These are phyloP conservation scores for Chrysanthemum seticuspe DNA, from an alignment of 129 eudicot genomes.

Conservation along the genomic window DNA sequence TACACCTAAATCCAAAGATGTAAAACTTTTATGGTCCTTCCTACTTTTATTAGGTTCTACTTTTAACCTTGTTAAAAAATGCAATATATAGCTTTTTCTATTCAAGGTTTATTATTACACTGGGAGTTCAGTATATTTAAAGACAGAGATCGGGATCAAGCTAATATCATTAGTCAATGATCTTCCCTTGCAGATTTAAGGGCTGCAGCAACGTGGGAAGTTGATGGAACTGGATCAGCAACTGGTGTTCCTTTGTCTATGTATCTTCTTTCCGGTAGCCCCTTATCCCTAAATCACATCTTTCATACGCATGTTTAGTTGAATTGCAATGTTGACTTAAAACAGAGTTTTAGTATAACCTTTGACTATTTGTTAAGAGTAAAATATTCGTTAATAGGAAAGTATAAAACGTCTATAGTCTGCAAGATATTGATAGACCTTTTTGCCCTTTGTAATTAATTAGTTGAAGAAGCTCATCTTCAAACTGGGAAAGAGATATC, in stretches of 20 bases:
- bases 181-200: slow-evolving; percentile 54
- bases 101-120: no score
- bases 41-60: no score
- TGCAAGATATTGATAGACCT: neutral
- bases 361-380: neutral
- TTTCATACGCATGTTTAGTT: neutral
- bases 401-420: neutral
- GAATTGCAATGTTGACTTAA: neutral
- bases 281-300: slow-evolving; percentile 4
- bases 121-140: no score
- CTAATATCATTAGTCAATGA: neutral
- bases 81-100: no score
- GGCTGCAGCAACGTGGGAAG: slow-evolving; percentile 98
- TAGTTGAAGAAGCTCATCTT: slow-evolving; percentile 53
- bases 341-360: neutral
- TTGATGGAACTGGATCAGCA: slow-evolving; percentile 77
- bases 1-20: no score
- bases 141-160: neutral
- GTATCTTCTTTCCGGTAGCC: slow-evolving; percentile 87
- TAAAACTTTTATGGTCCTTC: no score
- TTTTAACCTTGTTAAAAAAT: no score
- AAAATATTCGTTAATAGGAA: neutral
- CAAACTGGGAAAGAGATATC: slow-evolving; percentile 71
- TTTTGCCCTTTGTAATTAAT: slow-evolving; percentile 12
- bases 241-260: slow-evolving; percentile 77